Evolutionary conservation across 208 protist species (phyloP), one percentile per base, ranked within the genome.

Genomic region (Trypanosomatidae sp.): DNA sequence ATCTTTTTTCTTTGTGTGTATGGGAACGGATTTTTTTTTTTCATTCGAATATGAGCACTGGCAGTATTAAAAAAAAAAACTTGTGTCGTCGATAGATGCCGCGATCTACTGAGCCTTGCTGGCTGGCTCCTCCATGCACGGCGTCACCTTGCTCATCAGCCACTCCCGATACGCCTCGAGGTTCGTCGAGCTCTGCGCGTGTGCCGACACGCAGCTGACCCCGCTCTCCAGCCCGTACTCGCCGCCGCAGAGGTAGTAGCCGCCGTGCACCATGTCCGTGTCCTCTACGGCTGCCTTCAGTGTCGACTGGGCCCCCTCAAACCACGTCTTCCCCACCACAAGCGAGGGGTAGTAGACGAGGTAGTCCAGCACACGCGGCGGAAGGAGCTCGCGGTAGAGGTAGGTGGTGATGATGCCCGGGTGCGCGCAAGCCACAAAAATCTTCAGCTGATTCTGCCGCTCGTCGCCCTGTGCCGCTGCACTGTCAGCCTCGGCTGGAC

Each of bases 301-400:
- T 25, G 83, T 84, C 46, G 89, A 87, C 81, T 94, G 87, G 28
- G 92, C 92, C 15, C 71, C 76, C 69, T 97, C 92, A n/a, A 70
- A 74, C 88, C 88, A 95, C 41, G 90, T 94, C 74, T 95, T 95
- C 2, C 90, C 90, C 9, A 95, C 67, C 30, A 97, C 36, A 39
- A 97, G 69, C 1, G 92, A 97, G 30, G 92, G 92, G 67, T 87
- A 91, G 74, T 97, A 97, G 50, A 97, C 3, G 25, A 91, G 17
- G 62, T 78, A 80, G 75, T 96, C 88, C 36, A 97, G 86, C 46
- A 93, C 65, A 73, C 82, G 84, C 7, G 41, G 36, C 3, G 92
- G 82, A 13, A 97, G 73, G 7, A 97, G 79, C 22, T 97, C 90
- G 39, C 92, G 90, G 80, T 97, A 97, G 25, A 97, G 82, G 46